Conservation (phyloP, 768 basidiomycete species). For the Dioszegia crocea region DNA sequence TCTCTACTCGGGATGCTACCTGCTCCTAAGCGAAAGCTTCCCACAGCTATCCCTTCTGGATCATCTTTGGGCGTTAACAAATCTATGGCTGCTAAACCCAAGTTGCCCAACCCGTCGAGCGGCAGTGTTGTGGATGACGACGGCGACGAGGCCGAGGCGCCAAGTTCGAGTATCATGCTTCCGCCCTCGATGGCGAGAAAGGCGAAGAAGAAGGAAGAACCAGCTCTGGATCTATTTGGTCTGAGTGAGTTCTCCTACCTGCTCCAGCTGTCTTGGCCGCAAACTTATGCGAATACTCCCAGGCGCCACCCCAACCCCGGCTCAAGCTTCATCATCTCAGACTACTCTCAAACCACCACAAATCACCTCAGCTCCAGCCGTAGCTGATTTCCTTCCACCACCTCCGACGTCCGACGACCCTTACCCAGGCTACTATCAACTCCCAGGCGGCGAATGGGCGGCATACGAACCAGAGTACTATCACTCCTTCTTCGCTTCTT, state of each 20-base stretch:
- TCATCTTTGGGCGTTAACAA: slow-evolving; percentile 25
- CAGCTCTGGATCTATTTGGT: slow-evolving; percentile 42
- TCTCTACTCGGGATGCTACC: slow-evolving; percentile 45
- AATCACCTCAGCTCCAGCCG: slow-evolving; percentile 42
- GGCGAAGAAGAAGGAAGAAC: slow-evolving; percentile 20
- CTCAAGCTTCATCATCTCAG: slow-evolving; percentile 7
- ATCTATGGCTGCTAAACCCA: slow-evolving; percentile 22
- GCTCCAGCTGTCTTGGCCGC: background rate
- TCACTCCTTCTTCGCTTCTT: slow-evolving; percentile 35
- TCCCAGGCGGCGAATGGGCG: slow-evolving; percentile 41
- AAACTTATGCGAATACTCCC: background rate
- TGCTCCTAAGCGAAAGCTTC: slow-evolving; percentile 45
- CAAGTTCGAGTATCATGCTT: slow-evolving; percentile 13
- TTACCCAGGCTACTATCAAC: slow-evolving; percentile 48
- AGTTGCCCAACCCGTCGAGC: background rate
- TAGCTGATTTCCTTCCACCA: slow-evolving; percentile 42
- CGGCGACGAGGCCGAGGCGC: slow-evolving; percentile 19
- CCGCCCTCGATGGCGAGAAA: slow-evolving; percentile 27
- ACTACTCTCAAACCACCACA: slow-evolving; percentile 18
- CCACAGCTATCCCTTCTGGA: slow-evolving; percentile 11
- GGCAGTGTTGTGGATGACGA: slow-evolving; percentile 11
- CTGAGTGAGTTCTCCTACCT: slow-evolving; percentile 27
- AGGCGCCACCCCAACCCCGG: background rate
- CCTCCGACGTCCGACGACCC: slow-evolving; percentile 35
- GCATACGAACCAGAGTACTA: slow-evolving; percentile 46